These are phyloP conservation scores for Paspalum vaginatum DNA, from an alignment of 176 grass and related monocot species.

Conservation along the genomic window DNA sequence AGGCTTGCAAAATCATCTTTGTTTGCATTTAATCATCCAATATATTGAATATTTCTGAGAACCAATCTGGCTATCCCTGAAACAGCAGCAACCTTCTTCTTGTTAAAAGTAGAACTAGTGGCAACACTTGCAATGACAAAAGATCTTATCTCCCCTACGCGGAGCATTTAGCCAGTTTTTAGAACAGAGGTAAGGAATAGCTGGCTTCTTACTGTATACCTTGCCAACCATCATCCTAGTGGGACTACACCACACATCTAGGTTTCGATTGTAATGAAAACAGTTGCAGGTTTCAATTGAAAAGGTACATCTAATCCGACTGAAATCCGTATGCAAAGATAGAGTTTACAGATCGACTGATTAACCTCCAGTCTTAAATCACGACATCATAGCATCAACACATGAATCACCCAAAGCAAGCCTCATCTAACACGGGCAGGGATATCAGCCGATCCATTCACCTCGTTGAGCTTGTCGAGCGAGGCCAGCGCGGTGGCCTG, in stretches of 20 bases:
- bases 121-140: neutral
- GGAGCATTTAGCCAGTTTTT: neutral
- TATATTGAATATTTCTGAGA: neutral
- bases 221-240: neutral
- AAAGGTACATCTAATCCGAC: constrained; percentile 3
- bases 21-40: neutral
- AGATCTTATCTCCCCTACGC: neutral
- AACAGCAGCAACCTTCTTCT: neutral
- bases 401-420: neutral
- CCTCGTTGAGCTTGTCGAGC: constrained; percentile 83
- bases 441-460: constrained; percentile 15
- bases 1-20: neutral
- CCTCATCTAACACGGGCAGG: neutral
- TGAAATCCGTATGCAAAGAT: neutral
- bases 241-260: neutral
- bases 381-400: neutral
- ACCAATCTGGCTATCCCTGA: neutral
- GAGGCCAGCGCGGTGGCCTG: constrained; percentile 68
- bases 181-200: neutral
- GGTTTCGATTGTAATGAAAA: neutral
- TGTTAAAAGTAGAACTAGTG: neutral
- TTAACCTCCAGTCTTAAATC: neutral
- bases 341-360: neutral
- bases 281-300: neutral
- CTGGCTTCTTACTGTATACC: neutral